These are phyloP conservation scores for Hyphopichia fennica DNA, from an alignment of 1,139 yeast genomes.

Conservation along the genomic window DNA sequence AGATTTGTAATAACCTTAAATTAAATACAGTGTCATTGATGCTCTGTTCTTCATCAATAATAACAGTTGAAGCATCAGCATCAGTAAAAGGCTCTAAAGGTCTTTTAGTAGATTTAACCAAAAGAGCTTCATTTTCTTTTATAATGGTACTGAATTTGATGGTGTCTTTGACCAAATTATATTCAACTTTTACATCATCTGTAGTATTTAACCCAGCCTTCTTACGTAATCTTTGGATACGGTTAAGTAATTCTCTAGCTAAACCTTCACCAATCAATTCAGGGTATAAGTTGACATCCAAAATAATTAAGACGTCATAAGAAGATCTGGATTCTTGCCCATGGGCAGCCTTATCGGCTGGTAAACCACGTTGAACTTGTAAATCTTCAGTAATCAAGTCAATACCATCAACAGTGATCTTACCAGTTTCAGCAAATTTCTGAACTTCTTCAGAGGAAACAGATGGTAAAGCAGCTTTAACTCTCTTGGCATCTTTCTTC, in stretches of 20 bases:
- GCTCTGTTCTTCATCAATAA: conserved; percentile 87
- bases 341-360: conserved; percentile 52
- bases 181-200: conserved; percentile 90
- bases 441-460: conserved; percentile 83
- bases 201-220: conserved; percentile 93
- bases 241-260: conserved; percentile 94
- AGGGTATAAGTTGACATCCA: conserved; percentile 85
- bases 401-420: conserved; percentile 85
- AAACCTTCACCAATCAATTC: conserved; percentile 91
- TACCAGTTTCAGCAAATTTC: conserved; percentile 68
- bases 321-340: conserved; percentile 89
- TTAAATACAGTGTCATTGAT: conserved; percentile 84
- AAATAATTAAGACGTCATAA: conserved; percentile 82
- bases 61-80: conserved; percentile 42
- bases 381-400: conserved; percentile 84
- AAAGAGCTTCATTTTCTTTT: conserved; percentile 60
- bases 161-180: conserved; percentile 68
- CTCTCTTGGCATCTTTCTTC: conserved; percentile 90
- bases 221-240: conserved; percentile 97
- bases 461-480: conserved; percentile 86
- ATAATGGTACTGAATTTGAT: conserved; percentile 68
- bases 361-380: conserved; percentile 85
- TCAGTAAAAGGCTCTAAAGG: conserved; percentile 48
- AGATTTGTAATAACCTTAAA: conserved; percentile 73
- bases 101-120: conserved; percentile 75